Percentiles rank a stretch among this genome's conserved stretches.
These are phyloP conservation scores for Fusarium robinianum DNA, from an alignment of 2,329 filamentous ascomycete genomes.

Conservation along the genomic window DNA sequence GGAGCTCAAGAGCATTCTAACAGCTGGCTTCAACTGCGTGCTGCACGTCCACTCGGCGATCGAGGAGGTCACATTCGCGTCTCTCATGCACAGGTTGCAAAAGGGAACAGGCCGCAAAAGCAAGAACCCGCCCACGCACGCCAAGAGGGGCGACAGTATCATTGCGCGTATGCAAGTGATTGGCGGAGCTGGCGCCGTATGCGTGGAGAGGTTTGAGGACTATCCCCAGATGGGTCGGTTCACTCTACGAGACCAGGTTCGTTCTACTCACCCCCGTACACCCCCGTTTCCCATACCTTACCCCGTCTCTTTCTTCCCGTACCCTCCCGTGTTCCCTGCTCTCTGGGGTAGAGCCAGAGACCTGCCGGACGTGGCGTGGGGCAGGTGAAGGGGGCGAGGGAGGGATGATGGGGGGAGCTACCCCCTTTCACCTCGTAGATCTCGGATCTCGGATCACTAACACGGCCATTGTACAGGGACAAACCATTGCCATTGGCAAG, in stretches of 20 bases:
- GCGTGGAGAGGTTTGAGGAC: conserved; percentile 93
- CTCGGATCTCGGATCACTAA: conserved; percentile 31
- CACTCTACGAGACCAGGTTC: conserved; percentile 84
- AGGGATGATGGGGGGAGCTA: conserved; percentile 8
- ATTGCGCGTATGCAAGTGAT: conserved; percentile 90
- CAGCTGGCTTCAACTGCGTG: conserved; percentile 96
- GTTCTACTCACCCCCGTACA: conserved; percentile 33
- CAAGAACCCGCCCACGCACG: conserved; percentile 90
- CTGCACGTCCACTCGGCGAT: conserved; percentile 96
- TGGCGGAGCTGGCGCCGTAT: conserved; percentile 83
- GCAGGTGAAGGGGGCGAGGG: not conserved
- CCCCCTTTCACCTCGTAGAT: conserved; percentile 14
- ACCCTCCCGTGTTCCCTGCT: conserved; percentile 9
- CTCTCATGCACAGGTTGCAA: conserved; percentile 89
- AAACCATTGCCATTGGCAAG: conserved; percentile 99
- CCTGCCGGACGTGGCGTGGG: conserved; percentile 13
- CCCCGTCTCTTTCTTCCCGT: conserved; percentile 13
- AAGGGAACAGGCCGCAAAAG: conserved; percentile 93
- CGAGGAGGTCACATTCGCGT: conserved; percentile 91
- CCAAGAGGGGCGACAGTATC: conserved; percentile 79
- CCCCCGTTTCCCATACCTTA: conserved; percentile 2
- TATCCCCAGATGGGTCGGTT: conserved; percentile 94
- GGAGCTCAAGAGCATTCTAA: conserved; percentile 91
- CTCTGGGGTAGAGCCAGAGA: conserved; percentile 5
- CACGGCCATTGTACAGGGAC: conserved; percentile 64